phyloP scores from a whole-genome alignment of 306 rosid genomes.

The Trifolium pratense region DNA sequence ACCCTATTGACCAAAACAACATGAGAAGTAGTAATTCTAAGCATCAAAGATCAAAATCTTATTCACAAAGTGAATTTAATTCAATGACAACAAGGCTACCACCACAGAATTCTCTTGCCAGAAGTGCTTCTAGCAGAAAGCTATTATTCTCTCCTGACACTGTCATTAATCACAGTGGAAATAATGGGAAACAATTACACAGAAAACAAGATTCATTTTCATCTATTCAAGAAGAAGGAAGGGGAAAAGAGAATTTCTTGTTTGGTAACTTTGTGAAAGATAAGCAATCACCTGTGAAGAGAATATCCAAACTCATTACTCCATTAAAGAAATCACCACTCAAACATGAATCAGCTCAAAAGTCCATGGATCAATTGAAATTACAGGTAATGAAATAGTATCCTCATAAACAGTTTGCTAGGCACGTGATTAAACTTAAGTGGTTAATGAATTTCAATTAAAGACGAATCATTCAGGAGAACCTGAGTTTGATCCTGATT shows the following conservation, averaged over 20 bases:
- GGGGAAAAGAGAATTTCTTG: constrained; percentile 73
- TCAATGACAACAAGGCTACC: constrained; percentile 43
- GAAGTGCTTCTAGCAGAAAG: constrained; percentile 83
- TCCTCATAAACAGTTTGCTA: neutral
- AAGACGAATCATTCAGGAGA: too few species aligned
- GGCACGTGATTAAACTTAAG: too few species aligned
- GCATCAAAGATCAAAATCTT: constrained; percentile 84
- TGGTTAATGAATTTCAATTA: too few species aligned
- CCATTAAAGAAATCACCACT: constrained; percentile 64
- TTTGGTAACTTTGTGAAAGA: constrained; percentile 57
- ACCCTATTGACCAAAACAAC: constrained; percentile 57
- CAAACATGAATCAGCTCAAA: constrained; percentile 67
- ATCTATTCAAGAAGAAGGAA: constrained; percentile 68
- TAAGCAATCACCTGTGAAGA: constrained; percentile 76
- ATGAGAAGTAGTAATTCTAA: constrained; percentile 59
- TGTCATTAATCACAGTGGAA: constrained; percentile 50
- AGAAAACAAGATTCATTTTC: constrained; percentile 60
- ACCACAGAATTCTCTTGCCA: constrained; percentile 73
- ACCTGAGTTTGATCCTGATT: too few species aligned
- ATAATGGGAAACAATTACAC: constrained; percentile 56
- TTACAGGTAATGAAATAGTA: constrained; percentile 59
- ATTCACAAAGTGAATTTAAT: constrained; percentile 75
- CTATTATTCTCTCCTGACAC: constrained; percentile 52
- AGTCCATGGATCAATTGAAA: constrained; percentile 61
- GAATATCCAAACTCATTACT: constrained; percentile 50